A percentile compares a stretch with the other conserved stretches of the same genome.
Evolutionary conservation across 2,329 filamentous ascomycete species (phyloP).

Genomic region (Alternaria hordeiaustralica): DNA sequence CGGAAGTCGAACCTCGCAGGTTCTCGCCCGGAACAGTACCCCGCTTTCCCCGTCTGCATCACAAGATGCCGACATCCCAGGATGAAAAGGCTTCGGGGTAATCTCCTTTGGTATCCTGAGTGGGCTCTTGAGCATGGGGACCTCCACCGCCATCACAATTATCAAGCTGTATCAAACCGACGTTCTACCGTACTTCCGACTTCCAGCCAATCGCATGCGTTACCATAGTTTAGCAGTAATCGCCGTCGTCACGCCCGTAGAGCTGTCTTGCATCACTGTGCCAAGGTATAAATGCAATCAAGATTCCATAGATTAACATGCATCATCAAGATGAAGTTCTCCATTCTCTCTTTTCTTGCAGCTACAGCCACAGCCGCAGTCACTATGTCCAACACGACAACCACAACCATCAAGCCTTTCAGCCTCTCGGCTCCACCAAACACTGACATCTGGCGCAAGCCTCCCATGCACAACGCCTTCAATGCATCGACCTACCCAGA

Average conservation of each 20-base stretch:
- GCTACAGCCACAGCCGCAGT: background rate
- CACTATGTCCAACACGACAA: slow-evolving; percentile 24
- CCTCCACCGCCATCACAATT: background rate
- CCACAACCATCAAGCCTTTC: slow-evolving; percentile 36
- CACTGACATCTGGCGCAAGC: slow-evolving; percentile 81
- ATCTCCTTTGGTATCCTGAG: slow-evolving; percentile 4
- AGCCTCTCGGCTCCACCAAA: slow-evolving; percentile 55
- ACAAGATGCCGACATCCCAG: slow-evolving; percentile 5
- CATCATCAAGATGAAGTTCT: background rate
- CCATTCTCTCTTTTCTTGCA: background rate
- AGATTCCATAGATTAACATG: background rate
- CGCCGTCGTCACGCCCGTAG: background rate
- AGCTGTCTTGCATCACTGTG: background rate
- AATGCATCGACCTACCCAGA: slow-evolving; percentile 56
- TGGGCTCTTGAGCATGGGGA: background rate
- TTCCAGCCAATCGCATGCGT: slow-evolving; percentile 5
- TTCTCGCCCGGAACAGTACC: slow-evolving; percentile 30
- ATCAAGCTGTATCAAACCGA: background rate
- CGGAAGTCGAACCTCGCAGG: slow-evolving; percentile 14
- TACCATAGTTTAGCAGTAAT: background rate
- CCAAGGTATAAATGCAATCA: slow-evolving; percentile 19
- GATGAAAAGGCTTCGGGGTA: background rate
- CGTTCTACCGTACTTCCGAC: background rate
- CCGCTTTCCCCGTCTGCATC: slow-evolving; percentile 26
- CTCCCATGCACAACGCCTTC: slow-evolving; percentile 69